Base-by-base conservation (phyloP, 1,139 yeast species). In the Candida glucosophila region DNA sequence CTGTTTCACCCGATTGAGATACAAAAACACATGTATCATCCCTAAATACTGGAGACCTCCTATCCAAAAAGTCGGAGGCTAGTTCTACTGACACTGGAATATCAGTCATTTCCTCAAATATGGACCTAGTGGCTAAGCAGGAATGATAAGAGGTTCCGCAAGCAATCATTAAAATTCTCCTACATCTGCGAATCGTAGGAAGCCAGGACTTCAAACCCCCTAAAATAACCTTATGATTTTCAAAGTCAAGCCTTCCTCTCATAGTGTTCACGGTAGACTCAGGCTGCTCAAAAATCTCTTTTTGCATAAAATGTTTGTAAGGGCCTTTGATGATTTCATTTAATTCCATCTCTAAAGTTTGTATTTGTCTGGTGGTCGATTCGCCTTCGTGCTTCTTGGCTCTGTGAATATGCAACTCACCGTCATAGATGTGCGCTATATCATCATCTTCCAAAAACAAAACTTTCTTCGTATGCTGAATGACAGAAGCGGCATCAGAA, bases 101-200 rank as follows among this genome's bases (percentile, higher is more conserved):
- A 52, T 88, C 97, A 15, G 96, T 86, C 47, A 92, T 69, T 53
- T 92, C 98, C 58, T 92, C 99, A 52, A 92, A 88, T 38, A 86
- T 79, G 9, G 96, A 81, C 55, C 99, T 76, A 15, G 95, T 90
- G 14, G 98, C 98, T 50, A 92, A 63, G 66, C 98, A 92, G 12
- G 98, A 90, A 58, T 92, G 98, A 52, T 88, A 92, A 1, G 98
- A 90, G 5, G 99, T 92, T 61, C 99, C 99, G 61, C 99, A 92
- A 4, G 98, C 99, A 64, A 92, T 83, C 97, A 92, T 90, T 34
- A 88, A 82, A 47, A 92, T 73, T 58, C 98, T 77, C 59, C 97
- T 77, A 44, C 96, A 86, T 50, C 96, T 76, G 59, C 97, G 77
- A 38, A 92, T 82, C 25, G 93, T 81, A 17, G 93, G 77, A 39